Evolutionary conservation across 1,284 basidiomycete genomes (phyloP).

Genomic region (Apiotrichum siamense): DNA sequence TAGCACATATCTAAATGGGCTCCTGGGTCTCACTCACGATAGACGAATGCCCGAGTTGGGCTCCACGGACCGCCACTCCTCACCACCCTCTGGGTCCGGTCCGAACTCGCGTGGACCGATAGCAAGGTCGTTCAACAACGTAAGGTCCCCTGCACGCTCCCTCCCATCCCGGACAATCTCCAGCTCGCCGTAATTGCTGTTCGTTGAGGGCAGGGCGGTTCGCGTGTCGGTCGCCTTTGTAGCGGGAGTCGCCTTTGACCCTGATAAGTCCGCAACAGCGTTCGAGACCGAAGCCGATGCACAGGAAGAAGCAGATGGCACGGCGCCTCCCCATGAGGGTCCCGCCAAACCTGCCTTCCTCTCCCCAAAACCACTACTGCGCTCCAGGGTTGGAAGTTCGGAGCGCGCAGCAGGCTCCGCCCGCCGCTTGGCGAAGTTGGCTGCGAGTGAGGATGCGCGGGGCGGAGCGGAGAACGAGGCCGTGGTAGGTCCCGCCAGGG

Average conservation of each 20-base stretch:
- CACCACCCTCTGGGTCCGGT: conserved; percentile 38
- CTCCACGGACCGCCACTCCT: conserved; percentile 64
- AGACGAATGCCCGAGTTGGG: conserved; percentile 82
- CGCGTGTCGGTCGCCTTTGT: not conserved
- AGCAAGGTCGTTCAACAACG: conserved; percentile 65
- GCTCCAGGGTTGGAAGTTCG: not conserved
- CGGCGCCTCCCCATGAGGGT: too few species aligned
- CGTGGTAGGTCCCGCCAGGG: not conserved
- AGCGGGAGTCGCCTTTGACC: not conserved
- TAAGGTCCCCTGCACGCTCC: conserved; percentile 57
- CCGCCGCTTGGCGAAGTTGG: not conserved
- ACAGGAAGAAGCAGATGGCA: not conserved
- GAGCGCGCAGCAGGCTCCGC: not conserved
- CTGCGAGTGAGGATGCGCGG: not conserved
- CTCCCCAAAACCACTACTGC: not conserved
- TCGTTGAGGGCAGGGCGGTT: too few species aligned
- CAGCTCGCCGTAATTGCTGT: conserved; percentile 11
- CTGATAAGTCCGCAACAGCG: not conserved
- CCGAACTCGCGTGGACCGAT: conserved; percentile 64
- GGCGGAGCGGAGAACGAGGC: not conserved
- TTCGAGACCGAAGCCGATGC: not conserved
- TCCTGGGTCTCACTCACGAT: conserved; percentile 54
- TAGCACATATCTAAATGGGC: too few species aligned
- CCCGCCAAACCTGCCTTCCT: not conserved
- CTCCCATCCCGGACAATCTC: conserved; percentile 10